Evolutionary conservation across 331 rosid genomes (phyloP).

Genomic region (Stylosanthes scabra): DNA sequence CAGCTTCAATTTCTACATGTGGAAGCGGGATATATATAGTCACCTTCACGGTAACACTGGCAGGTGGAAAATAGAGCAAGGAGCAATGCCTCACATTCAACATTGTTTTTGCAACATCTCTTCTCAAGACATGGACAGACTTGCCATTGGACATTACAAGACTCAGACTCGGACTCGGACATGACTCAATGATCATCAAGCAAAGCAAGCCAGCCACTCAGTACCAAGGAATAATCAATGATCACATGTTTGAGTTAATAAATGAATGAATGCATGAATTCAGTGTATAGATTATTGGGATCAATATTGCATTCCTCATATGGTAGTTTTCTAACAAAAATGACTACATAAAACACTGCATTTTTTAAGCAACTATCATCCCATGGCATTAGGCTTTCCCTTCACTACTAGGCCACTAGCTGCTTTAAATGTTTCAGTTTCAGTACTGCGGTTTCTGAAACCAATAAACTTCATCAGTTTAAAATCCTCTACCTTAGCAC

Average conservation of each 20-base stretch:
- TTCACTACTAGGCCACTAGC: constrained; percentile 1
- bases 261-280: too few species aligned
- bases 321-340: background rate
- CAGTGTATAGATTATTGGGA: too few species aligned
- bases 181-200: background rate
- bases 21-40: too few species aligned
- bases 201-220: too few species aligned
- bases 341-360: constrained; percentile 10
- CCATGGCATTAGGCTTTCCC: constrained; percentile 49
- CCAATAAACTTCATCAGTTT: constrained; percentile 52
- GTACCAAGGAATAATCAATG: too few species aligned
- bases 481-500: constrained; percentile 48
- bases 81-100: background rate
- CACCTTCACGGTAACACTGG: background rate
- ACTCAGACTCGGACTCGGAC: background rate
- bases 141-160: background rate
- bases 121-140: too few species aligned
- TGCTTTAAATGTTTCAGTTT: too few species aligned
- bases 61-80: background rate
- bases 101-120: background rate
- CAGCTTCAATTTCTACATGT: background rate
- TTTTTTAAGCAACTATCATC: constrained; percentile 46
- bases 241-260: too few species aligned
- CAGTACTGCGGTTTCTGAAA: constrained; percentile 35
- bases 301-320: too few species aligned